Evolutionary conservation across 2,329 filamentous ascomycete genomes (phyloP).

Genomic region (Venturia aucupariae): DNA sequence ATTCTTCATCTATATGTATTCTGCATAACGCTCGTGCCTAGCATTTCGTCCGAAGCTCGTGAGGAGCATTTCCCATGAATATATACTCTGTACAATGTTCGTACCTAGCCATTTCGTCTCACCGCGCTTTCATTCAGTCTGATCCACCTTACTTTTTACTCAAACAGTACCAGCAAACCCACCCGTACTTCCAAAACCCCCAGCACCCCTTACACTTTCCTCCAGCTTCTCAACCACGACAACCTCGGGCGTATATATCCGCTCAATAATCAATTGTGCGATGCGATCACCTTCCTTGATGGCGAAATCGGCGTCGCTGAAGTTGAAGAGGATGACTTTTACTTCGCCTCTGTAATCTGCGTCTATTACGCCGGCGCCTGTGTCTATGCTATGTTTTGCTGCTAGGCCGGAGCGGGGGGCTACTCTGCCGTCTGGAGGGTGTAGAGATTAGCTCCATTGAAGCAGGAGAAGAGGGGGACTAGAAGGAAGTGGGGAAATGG

Average conservation of each 20-base stretch:
- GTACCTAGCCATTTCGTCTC: not conserved
- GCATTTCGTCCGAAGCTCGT: not conserved
- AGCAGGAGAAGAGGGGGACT: not conserved
- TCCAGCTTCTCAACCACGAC: slow-evolving; percentile 81
- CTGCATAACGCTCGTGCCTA: too few species aligned
- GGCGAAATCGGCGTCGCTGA: slow-evolving; percentile 69
- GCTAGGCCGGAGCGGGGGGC: slow-evolving; percentile 88
- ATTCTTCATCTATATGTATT: too few species aligned
- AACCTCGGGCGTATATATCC: slow-evolving; percentile 89
- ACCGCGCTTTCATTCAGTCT: not conserved
- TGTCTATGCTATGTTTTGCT: slow-evolving; percentile 91
- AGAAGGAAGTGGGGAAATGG: not conserved
- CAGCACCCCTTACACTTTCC: slow-evolving; percentile 81
- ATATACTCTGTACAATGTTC: not conserved
- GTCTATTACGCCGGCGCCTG: slow-evolving; percentile 92
- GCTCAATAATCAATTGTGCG: slow-evolving; percentile 87
- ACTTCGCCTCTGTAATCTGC: slow-evolving; percentile 93
- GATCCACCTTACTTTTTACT: not conserved
- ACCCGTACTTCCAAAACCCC: slow-evolving; percentile 87
- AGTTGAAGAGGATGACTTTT: slow-evolving; percentile 92
- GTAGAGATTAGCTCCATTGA: not conserved
- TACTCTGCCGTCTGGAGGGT: slow-evolving; percentile 69
- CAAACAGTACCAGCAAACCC: slow-evolving; percentile 24
- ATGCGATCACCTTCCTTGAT: slow-evolving; percentile 82
- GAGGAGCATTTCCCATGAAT: not conserved